Conservation (phyloP, 208 protist species). For the Paratrypanosoma confusum region DNA sequence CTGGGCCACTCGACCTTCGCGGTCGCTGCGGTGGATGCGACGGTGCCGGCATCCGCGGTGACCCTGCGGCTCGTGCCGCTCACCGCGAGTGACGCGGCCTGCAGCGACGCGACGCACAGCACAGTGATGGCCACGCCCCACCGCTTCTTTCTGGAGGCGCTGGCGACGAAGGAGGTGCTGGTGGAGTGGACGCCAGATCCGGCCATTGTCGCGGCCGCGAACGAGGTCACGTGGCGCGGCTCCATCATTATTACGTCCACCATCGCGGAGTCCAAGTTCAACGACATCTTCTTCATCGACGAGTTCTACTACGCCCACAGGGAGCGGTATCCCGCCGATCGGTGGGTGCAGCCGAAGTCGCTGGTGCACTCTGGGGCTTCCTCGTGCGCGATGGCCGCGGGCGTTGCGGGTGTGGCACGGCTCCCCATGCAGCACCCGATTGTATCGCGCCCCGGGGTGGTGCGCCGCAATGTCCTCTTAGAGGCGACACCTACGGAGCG, state of each 20-base stretch:
- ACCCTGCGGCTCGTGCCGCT: slow-evolving; percentile 46
- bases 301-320: slow-evolving; percentile 79
- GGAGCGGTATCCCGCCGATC: slow-evolving; percentile 37
- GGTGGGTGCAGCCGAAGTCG: not conserved
- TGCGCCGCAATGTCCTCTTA: too few relatives aligned
- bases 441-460: too few relatives aligned
- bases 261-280: slow-evolving; percentile 58
- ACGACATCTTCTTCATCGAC: slow-evolving; percentile 82
- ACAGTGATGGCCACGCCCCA: slow-evolving; percentile 33
- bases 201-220: slow-evolving; percentile 15
- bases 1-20: slow-evolving; percentile 45
- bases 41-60: slow-evolving; percentile 42
- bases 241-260: slow-evolving; percentile 65
- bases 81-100: slow-evolving; percentile 16
- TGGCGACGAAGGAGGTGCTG: slow-evolving; percentile 45
- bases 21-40: slow-evolving; percentile 60
- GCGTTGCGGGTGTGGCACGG: too few relatives aligned
- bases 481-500: too few relatives aligned
- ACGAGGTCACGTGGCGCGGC: slow-evolving; percentile 68
- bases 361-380: too few relatives aligned
- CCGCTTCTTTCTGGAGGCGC: slow-evolving; percentile 52
- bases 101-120: slow-evolving; percentile 28
- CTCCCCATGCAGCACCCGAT: too few relatives aligned
- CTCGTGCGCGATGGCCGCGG: too few relatives aligned
- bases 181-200: slow-evolving; percentile 67